phyloP scores from a whole-genome alignment of 345 rosid species.

The Firmiana major region DNA sequence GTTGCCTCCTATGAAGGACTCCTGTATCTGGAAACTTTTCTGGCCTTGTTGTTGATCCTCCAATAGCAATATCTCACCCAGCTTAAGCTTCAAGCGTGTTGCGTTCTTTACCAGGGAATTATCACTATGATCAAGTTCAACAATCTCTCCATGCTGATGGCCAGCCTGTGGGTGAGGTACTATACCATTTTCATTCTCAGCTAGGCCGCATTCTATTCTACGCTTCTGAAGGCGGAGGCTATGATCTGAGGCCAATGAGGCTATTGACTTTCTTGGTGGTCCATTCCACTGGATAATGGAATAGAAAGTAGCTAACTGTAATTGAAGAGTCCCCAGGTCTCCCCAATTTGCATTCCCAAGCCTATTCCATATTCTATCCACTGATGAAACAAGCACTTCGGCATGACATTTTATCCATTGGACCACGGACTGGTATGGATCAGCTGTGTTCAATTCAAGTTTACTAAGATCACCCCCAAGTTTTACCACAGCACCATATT shows the following conservation, averaged over 20 bases:
- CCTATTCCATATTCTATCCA: conserved; percentile 56
- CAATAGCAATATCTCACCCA: conserved; percentile 41
- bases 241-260: conserved; percentile 46
- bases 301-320: conserved; percentile 50
- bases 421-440: conserved; percentile 35
- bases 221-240: conserved; percentile 50
- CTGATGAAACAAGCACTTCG: conserved; percentile 42
- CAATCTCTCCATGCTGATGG: conserved; percentile 43
- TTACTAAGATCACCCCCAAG: conserved; percentile 50
- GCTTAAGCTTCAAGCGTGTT: conserved; percentile 31
- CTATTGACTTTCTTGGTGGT: conserved; percentile 50
- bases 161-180: conserved; percentile 27
- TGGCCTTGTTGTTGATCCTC: conserved; percentile 47
- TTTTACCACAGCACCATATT: conserved; percentile 58
- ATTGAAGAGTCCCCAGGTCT: conserved; percentile 52
- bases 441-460: conserved; percentile 28
- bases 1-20: conserved; percentile 40
- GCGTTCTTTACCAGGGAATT: conserved; percentile 27
- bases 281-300: conserved; percentile 49
- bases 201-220: conserved; percentile 34
- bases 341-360: conserved; percentile 66
- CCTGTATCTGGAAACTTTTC: conserved; percentile 46
- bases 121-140: conserved; percentile 36
- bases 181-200: conserved; percentile 33
- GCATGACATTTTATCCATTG: conserved; percentile 55